Base-by-base conservation (phyloP, 2,329 filamentous ascomycete species). In the Xylaria sp. region DNA sequence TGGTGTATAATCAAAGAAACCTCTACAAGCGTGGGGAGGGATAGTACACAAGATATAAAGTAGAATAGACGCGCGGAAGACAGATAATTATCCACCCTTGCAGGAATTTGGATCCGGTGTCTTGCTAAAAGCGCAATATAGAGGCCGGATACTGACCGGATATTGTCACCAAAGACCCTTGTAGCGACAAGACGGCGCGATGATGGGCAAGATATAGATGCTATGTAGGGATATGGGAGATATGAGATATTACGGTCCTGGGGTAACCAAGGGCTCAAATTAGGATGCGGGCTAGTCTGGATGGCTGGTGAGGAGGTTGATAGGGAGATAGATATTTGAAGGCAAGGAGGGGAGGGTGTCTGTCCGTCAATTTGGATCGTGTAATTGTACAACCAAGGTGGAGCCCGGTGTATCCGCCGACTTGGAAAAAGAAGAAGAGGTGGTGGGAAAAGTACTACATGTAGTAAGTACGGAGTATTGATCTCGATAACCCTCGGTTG, bases 301-400 rank as follows among this genome's bases (percentile, higher is more conserved):
- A 57, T 51, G n/a, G 12, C 23, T 51, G 56, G 18, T 33, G 25
- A 20, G 52, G 15, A 36, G 28, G 52, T 55, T 9, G 15, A 36
- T 33, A 7, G 31, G 28, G 60, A 56, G 36, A 23, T 23, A 55
- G 49, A 39, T 61, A 58, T 54, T 52, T 62, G 58, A 9, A 46
- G 31, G 54, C 31, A 58, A 58, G 43, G 56, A 67, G 56, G 56
- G 31, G 61, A 20, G 43, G 58, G 58, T 60, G 64, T 64, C 68
- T 59, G 62, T 64, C 68, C 58, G 62, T 66, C 62, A 55, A 63
- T 66, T 61, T 71, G 59, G 54, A 60, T 69, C 61, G 59, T 66
- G 66, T 58, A 63, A 52, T 66, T 39, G 63, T 69, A 63, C 66
- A 39, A 58, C 36, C 10, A 36, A 33, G 36, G 67, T 66, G 69